phyloP scores from a whole-genome alignment of 2,329 filamentous ascomycete species.

The Colletotrichum lupini region DNA sequence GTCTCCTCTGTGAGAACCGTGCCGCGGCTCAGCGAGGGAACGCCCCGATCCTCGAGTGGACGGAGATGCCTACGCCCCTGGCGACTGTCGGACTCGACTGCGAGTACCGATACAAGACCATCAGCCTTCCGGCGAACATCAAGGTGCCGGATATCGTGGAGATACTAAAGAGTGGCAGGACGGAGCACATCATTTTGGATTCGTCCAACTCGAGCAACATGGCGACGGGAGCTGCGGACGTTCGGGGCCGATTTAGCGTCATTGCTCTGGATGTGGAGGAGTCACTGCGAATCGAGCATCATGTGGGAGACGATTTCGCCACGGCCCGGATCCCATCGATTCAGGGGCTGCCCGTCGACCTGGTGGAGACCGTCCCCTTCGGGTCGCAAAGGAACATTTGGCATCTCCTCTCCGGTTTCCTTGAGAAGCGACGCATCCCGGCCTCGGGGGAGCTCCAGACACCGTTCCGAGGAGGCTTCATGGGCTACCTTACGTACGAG shows the following conservation, averaged over 20 bases:
- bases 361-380: conserved; percentile 43
- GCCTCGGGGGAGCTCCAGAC: conserved; percentile 36
- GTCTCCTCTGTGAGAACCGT: conserved; percentile 44
- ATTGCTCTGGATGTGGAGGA: conserved; percentile 73
- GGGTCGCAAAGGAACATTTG: conserved; percentile 53
- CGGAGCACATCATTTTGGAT: conserved; percentile 67
- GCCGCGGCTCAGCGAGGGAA: background rate
- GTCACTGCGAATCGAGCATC: conserved; percentile 68
- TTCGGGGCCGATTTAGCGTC: conserved; percentile 76
- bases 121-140: conserved; percentile 57
- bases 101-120: conserved; percentile 51
- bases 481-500: conserved; percentile 89
- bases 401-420: conserved; percentile 61
- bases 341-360: conserved; percentile 32
- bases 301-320: conserved; percentile 56
- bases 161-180: conserved; percentile 51
- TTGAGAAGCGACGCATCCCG: conserved; percentile 43
- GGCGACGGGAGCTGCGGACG: conserved; percentile 52
- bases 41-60: conserved; percentile 22
- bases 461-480: conserved; percentile 84
- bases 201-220: conserved; percentile 65
- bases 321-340: conserved; percentile 42
- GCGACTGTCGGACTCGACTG: conserved; percentile 44
- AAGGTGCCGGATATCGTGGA: conserved; percentile 67
- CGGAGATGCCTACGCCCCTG: conserved; percentile 35